Conservation (phyloP, 805 yeast genomes). For the Starmerella gropengiesseri region DNA sequence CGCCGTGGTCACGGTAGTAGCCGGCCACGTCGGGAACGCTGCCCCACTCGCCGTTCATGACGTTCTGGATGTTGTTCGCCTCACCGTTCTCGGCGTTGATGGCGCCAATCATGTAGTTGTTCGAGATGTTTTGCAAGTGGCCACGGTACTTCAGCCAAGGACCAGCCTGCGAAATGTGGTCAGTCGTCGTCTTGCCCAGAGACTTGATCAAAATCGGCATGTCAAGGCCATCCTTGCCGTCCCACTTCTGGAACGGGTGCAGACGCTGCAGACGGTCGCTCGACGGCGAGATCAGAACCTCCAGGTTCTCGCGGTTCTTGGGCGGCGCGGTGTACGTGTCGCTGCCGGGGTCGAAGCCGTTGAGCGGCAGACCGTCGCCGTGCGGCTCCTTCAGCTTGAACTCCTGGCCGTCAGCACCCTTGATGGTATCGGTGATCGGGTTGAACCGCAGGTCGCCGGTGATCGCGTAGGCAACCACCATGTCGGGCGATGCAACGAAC, state of each 20-base stretch:
- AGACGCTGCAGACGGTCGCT: slow-evolving; percentile 94
- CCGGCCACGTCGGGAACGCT: slow-evolving; percentile 97
- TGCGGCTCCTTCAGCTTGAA: slow-evolving; percentile 78
- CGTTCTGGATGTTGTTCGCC: slow-evolving; percentile 84
- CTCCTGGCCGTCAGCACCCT: slow-evolving; percentile 79
- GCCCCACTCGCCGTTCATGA: slow-evolving; percentile 78
- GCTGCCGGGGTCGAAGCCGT: slow-evolving; percentile 87
- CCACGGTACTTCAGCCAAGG: slow-evolving; percentile 99
- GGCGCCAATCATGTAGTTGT: slow-evolving; percentile 99
- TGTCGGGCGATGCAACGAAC: slow-evolving; percentile 93
- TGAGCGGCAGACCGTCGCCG: slow-evolving; percentile 81
- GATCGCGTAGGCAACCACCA: slow-evolving; percentile 89
- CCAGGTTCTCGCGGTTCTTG: slow-evolving; percentile 61
- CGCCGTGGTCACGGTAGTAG: slow-evolving; percentile 86
- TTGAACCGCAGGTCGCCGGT: slow-evolving; percentile 95
- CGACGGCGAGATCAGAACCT: slow-evolving; percentile 70
- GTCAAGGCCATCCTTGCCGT: slow-evolving; percentile 81
- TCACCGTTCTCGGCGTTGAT: slow-evolving; percentile 91
- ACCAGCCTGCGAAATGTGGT: slow-evolving; percentile 99
- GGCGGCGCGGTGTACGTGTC: slow-evolving; percentile 98
- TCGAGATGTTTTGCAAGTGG: slow-evolving; percentile 95
- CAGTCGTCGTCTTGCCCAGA: slow-evolving; percentile 96
- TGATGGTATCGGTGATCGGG: slow-evolving; percentile 84
- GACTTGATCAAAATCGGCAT: slow-evolving; percentile 95
- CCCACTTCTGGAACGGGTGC: slow-evolving; percentile 92